Evolutionary conservation across 2,329 filamentous ascomycete genomes (phyloP).

Genomic region (Cryphonectria japonica): DNA sequence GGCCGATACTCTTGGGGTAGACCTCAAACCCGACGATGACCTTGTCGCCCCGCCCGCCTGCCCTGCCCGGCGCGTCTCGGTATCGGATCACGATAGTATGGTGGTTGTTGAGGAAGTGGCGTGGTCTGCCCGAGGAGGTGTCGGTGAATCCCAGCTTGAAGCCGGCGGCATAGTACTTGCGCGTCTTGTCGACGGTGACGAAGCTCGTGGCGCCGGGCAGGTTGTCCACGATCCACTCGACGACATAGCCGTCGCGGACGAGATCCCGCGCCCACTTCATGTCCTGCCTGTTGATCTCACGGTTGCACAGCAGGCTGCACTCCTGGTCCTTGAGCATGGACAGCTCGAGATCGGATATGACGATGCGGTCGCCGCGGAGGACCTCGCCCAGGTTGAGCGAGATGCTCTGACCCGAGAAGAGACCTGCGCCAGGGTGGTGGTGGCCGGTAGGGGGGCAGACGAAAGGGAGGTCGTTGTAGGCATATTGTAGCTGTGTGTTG

Average conservation of each 20-base stretch:
- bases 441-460: slow-evolving; percentile 78
- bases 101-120: slow-evolving; percentile 85
- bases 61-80: slow-evolving; percentile 69
- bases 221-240: slow-evolving; percentile 93
- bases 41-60: slow-evolving; percentile 72
- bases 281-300: slow-evolving; percentile 65
- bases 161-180: slow-evolving; percentile 87
- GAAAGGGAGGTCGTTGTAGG: slow-evolving; percentile 86
- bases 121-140: slow-evolving; percentile 59
- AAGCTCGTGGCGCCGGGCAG: slow-evolving; percentile 87
- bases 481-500: slow-evolving; percentile 87
- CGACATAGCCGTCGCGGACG: slow-evolving; percentile 79
- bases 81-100: slow-evolving; percentile 83
- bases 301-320: slow-evolving; percentile 73
- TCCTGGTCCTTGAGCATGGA: slow-evolving; percentile 75
- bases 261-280: slow-evolving; percentile 71
- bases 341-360: slow-evolving; percentile 81
- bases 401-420: slow-evolving; percentile 77
- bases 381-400: slow-evolving; percentile 86
- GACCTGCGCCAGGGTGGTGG: slow-evolving; percentile 64
- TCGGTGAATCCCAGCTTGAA: slow-evolving; percentile 87
- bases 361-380: slow-evolving; percentile 83
- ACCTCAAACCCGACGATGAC: slow-evolving; percentile 89
- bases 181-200: slow-evolving; percentile 79
- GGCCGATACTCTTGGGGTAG: slow-evolving; percentile 81